Conservation (phyloP, 2,329 filamentous ascomycete species). For the Calonectria pseudoreteaudii region DNA sequence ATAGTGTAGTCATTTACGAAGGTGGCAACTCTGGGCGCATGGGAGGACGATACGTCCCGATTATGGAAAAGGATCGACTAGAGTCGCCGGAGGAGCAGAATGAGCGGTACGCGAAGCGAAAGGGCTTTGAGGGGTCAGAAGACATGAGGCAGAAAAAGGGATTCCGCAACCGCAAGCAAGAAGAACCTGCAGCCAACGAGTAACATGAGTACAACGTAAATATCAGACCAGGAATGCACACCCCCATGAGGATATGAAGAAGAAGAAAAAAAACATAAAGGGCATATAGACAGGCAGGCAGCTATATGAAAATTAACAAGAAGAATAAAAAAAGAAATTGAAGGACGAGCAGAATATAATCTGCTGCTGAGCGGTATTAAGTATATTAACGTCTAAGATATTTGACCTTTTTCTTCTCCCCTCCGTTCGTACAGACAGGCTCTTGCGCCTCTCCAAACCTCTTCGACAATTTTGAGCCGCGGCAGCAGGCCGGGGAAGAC, state of each 20-base stretch:
- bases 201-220: constrained; percentile 24
- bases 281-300: constrained; percentile 10
- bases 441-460: constrained; percentile 88
- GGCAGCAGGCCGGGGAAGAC: constrained; percentile 90
- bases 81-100: constrained; percentile 67
- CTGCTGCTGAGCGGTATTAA: constrained; percentile 24
- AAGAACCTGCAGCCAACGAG: constrained; percentile 38
- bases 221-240: neutral
- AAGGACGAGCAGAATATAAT: neutral
- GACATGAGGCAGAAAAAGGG: constrained; percentile 56
- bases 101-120: constrained; percentile 70
- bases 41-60: constrained; percentile 65
- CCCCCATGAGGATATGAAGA: neutral
- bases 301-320: too few species aligned
- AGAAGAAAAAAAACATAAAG: constrained; percentile 5
- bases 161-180: constrained; percentile 46
- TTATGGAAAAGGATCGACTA: constrained; percentile 63
- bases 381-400: constrained; percentile 5
- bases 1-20: constrained; percentile 58
- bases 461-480: constrained; percentile 78
- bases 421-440: constrained; percentile 78
- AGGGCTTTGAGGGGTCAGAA: constrained; percentile 66
- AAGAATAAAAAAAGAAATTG: neutral
- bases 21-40: constrained; percentile 65
- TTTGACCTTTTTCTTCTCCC: constrained; percentile 47